Conservation (phyloP, 768 basidiomycete species). For the Coprinellus aureogranulatus region DNA sequence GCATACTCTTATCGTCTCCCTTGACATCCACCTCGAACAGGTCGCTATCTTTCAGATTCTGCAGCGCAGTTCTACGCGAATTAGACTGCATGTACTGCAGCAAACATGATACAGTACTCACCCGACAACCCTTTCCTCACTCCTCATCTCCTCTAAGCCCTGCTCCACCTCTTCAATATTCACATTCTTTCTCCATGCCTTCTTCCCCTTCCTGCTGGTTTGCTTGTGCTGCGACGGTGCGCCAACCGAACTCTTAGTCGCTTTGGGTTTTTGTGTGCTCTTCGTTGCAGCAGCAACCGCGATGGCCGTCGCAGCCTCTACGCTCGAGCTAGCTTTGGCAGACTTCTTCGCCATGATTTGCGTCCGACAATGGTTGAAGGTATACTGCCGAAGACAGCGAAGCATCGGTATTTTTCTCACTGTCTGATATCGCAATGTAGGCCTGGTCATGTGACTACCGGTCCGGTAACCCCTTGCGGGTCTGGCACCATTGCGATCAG, state of each 20-base stretch:
- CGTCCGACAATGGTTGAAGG: too few relatives aligned
- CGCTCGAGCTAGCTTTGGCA: conserved; percentile 6
- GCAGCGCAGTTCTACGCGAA: conserved; percentile 57
- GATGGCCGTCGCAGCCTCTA: background rate
- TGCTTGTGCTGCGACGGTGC: conserved; percentile 66
- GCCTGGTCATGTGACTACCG: too few relatives aligned
- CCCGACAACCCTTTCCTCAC: conserved; percentile 83
- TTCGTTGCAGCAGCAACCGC: background rate
- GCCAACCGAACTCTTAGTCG: conserved; percentile 35
- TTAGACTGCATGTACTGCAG: background rate
- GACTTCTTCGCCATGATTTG: background rate
- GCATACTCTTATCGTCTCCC: conserved; percentile 72
- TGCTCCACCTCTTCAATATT: conserved; percentile 78
- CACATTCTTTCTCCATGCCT: conserved; percentile 91
- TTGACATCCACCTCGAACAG: conserved; percentile 78
- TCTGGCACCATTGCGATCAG: too few relatives aligned
- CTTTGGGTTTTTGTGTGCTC: conserved; percentile 10
- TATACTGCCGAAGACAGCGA: too few relatives aligned
- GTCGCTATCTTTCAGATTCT: conserved; percentile 67
- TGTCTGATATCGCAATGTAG: too few relatives aligned
- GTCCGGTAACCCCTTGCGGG: too few relatives aligned
- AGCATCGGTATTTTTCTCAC: too few relatives aligned
- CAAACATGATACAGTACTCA: conserved; percentile 31
- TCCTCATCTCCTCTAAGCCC: conserved; percentile 69
- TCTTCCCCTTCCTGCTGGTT: conserved; percentile 84